Base-by-base conservation (phyloP, 2,329 filamentous ascomycete genomes). In the Conoideocrella luteorostrata region DNA sequence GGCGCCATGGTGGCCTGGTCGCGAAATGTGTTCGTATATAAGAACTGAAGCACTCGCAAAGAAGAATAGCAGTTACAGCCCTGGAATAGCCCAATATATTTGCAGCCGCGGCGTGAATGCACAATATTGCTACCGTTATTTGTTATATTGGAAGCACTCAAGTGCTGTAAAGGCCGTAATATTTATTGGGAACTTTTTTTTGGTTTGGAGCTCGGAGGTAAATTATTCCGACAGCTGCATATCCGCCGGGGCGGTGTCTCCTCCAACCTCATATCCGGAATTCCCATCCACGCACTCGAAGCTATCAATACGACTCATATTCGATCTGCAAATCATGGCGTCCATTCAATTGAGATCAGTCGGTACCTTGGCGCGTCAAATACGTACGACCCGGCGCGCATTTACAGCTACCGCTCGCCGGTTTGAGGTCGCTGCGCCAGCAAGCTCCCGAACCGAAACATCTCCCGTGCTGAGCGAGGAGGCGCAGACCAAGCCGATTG, bases 361-460 rank as follows among this genome's bases (percentile, higher is more conserved):
- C 44, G 59, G 67, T 44, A 59, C 64, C 51, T 55, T 77, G 44
- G 59, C 69, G 55, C 70, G 70, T 56, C 65, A 63, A 46, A 53
- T 68, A 56, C 68, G 69, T 50, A 58, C 66, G 44, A 62, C 65
- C 41, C 66, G 62, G 52, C 72, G 74, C 44, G 58, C 69, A 36
- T 76, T 80, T 55, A 62, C 67, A 50, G 65, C 66, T 44, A 72
- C 74, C 17, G 61, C 69, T 37, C 69, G 69, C 45, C 67, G 69
- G 50, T 60, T 70, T 59, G 71, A 78, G 45, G 58, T 68, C 43
- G 57, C 66, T 33, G 60, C 66, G 41, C 59, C 69, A 36, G 54
- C 62, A 45, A 56, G 61, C 47, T 66, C 69, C 37, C 57, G 53
- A 39, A 49, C 56, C 47, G 66, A 71, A 38, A 64, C 67, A 29